A percentile compares a stretch with the other conserved stretches of the same genome.
Evolutionary conservation across 1,284 basidiomycete genomes (phyloP).

Genomic region (Omphalotus olearius): DNA sequence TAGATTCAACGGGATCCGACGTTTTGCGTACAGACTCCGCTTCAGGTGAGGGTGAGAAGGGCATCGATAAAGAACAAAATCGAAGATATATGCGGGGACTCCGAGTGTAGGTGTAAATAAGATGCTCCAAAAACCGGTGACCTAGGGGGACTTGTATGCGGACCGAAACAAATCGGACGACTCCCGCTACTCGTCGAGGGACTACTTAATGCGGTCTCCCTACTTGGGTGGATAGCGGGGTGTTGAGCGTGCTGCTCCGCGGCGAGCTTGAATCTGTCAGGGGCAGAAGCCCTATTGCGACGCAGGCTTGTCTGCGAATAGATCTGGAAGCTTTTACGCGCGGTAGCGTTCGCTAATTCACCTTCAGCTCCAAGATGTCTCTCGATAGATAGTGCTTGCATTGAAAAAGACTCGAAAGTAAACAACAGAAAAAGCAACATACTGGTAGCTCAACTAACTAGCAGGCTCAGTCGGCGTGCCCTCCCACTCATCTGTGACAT

Average conservation of each 20-base stretch:
- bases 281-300: slow-evolving; percentile 44
- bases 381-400: slow-evolving; percentile 26
- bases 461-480: slow-evolving; percentile 34
- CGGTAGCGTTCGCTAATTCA: slow-evolving; percentile 54
- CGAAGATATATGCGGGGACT: background rate
- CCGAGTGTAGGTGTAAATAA: no score
- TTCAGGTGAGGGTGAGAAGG: slow-evolving; percentile 1
- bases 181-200: background rate
- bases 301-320: slow-evolving; percentile 28
- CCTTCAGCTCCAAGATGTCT: slow-evolving; percentile 60
- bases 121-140: background rate
- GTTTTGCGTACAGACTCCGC: background rate
- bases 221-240: slow-evolving; percentile 7
- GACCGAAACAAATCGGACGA: background rate
- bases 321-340: slow-evolving; percentile 42
- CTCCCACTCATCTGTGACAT: slow-evolving; percentile 49
- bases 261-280: slow-evolving; percentile 29
- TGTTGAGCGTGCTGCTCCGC: background rate
- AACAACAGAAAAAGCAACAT: background rate
- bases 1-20: background rate
- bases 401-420: background rate
- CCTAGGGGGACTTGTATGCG: background rate
- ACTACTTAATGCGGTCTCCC: slow-evolving; percentile 12
- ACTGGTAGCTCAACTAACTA: slow-evolving; percentile 21
- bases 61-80: slow-evolving; percentile 1